Evolutionary conservation across 2,329 filamentous ascomycete species (phyloP).

Genomic region (Arthrocladium fulminans): DNA sequence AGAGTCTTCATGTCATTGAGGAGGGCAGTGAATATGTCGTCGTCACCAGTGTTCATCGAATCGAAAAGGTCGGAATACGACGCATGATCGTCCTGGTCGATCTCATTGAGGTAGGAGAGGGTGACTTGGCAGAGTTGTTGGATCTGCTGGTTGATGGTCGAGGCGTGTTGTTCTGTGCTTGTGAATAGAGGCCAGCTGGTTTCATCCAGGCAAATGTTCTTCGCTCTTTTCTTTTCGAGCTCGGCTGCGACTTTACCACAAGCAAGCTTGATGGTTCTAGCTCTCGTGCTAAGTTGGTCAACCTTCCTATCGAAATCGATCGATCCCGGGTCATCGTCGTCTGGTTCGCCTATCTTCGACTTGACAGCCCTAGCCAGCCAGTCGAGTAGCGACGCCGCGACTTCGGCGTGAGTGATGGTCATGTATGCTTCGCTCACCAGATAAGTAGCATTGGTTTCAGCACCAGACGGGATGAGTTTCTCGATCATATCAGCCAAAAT

Average conservation of each 20-base stretch:
- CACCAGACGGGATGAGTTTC: slow-evolving; percentile 44
- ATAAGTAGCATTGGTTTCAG: not conserved
- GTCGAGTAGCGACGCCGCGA: slow-evolving; percentile 65
- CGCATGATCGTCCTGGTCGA: slow-evolving; percentile 28
- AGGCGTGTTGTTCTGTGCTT: slow-evolving; percentile 55
- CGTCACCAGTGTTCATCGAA: not conserved
- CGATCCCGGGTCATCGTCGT: slow-evolving; percentile 61
- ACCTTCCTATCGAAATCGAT: slow-evolving; percentile 61
- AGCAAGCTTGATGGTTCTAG: slow-evolving; percentile 74
- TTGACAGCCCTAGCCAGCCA: slow-evolving; percentile 56
- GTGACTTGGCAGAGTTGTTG: slow-evolving; percentile 60
- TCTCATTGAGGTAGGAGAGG: slow-evolving; percentile 58
- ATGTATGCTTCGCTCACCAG: slow-evolving; percentile 59
- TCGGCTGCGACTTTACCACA: slow-evolving; percentile 68
- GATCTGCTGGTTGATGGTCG: slow-evolving; percentile 57
- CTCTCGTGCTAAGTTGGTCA: slow-evolving; percentile 64
- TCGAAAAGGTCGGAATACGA: slow-evolving; percentile 1
- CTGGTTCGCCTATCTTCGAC: slow-evolving; percentile 48
- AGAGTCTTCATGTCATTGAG: slow-evolving; percentile 14
- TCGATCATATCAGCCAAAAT: slow-evolving; percentile 80
- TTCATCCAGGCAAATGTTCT: slow-evolving; percentile 63
- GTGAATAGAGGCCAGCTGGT: slow-evolving; percentile 63
- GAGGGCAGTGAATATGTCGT: slow-evolving; percentile 7
- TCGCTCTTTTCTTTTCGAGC: slow-evolving; percentile 65
- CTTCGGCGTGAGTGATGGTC: slow-evolving; percentile 65